Percentiles rank a stretch among this genome's conserved stretches.
Evolutionary conservation across 2,329 filamentous ascomycete species (phyloP).

Genomic region (Colletotrichum eremochloae): DNA sequence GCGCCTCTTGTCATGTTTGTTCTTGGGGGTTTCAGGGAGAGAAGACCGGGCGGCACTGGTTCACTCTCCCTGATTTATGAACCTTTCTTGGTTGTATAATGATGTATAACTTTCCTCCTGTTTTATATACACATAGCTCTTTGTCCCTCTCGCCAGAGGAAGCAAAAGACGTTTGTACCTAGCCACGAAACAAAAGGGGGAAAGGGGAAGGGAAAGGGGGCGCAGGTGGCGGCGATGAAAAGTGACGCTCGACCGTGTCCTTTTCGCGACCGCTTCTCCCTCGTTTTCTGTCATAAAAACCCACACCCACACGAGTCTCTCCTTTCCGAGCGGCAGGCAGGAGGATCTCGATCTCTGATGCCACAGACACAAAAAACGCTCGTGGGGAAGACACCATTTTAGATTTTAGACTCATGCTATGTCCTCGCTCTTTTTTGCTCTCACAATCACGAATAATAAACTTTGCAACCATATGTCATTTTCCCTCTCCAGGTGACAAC

Average conservation of each 20-base stretch:
- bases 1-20: slow-evolving; percentile 37
- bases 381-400: slow-evolving; percentile 9
- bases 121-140: slow-evolving; percentile 38
- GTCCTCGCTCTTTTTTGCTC: slow-evolving; percentile 11
- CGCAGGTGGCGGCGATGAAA: background rate
- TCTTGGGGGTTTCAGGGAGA: slow-evolving; percentile 25
- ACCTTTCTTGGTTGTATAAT: slow-evolving; percentile 40
- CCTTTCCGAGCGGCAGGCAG: background rate
- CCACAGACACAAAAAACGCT: slow-evolving; percentile 1
- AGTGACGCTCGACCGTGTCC: background rate
- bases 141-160: slow-evolving; percentile 9
- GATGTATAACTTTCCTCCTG: slow-evolving; percentile 33
- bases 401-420: slow-evolving; percentile 21
- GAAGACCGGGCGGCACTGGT: slow-evolving; percentile 18
- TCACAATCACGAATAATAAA: slow-evolving; percentile 24
- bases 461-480: background rate
- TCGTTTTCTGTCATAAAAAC: background rate
- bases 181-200: background rate
- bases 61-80: slow-evolving; percentile 35
- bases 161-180: slow-evolving; percentile 6
- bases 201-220: background rate
- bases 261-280: background rate
- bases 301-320: background rate
- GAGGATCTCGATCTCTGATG: background rate
- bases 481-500: background rate